These are phyloP conservation scores for Kuraishia hungarica DNA, from an alignment of 805 yeast species.

Conservation along the genomic window DNA sequence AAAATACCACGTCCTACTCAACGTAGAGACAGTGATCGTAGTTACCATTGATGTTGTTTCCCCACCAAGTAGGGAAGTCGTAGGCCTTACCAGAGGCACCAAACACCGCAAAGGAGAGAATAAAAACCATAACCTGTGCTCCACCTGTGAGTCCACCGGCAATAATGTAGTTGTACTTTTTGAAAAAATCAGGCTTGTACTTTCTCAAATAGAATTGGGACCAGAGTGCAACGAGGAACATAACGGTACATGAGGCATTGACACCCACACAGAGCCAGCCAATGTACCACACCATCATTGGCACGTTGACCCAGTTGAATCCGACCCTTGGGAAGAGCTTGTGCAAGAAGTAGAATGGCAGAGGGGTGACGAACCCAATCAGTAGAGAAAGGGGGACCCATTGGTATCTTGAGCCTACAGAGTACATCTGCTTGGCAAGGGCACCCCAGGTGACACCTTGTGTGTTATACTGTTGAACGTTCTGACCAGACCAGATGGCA, in stretches of 20 bases:
- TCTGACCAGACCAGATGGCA: slow-evolving; percentile 31
- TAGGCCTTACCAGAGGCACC: slow-evolving; percentile 22
- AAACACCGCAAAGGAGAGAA: slow-evolving; percentile 22
- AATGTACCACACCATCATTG: slow-evolving; percentile 52
- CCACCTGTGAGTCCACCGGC: slow-evolving; percentile 46
- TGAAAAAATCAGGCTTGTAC: slow-evolving; percentile 16
- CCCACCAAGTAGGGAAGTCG: slow-evolving; percentile 26
- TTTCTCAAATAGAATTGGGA: slow-evolving; percentile 18
- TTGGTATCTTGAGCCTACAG: slow-evolving; percentile 38
- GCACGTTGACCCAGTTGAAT: slow-evolving; percentile 48
- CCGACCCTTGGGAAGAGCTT: slow-evolving; percentile 29
- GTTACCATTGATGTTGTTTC: slow-evolving; percentile 12
- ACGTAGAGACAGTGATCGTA: slow-evolving; percentile 8
- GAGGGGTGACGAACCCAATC: slow-evolving; percentile 41
- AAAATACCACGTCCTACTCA: no score
- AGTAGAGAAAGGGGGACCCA: slow-evolving; percentile 51
- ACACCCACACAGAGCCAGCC: slow-evolving; percentile 71
- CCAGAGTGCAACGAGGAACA: slow-evolving; percentile 21
- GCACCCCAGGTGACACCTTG: slow-evolving; percentile 61
- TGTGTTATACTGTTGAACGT: slow-evolving; percentile 35
- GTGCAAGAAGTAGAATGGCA: slow-evolving; percentile 25
- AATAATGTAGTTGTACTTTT: slow-evolving; percentile 40
- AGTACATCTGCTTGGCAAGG: slow-evolving; percentile 51
- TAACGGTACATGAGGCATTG: slow-evolving; percentile 54
- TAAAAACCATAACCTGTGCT: slow-evolving; percentile 21